These are phyloP conservation scores for Viridothelium virens DNA, from an alignment of 495 filamentous ascomycete species.

Conservation along the genomic window DNA sequence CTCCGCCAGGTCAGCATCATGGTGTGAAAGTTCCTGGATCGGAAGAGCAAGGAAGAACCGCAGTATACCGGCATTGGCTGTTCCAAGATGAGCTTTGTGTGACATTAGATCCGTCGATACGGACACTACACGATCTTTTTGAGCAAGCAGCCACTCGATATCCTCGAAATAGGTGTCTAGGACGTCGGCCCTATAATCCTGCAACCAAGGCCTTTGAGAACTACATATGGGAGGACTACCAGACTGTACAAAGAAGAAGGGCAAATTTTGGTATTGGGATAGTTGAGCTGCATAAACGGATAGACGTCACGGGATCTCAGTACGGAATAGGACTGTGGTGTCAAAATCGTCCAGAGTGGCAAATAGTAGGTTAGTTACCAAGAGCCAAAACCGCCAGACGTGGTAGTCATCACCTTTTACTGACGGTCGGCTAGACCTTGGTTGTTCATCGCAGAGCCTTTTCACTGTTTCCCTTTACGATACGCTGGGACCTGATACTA, in stretches of 20 bases:
- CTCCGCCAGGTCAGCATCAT: constrained; percentile 55
- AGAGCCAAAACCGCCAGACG: neutral
- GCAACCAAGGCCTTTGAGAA: constrained; percentile 64
- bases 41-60: constrained; percentile 61
- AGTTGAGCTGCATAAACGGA: constrained; percentile 67
- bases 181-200: constrained; percentile 72
- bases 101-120: constrained; percentile 65
- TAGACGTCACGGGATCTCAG: constrained; percentile 57
- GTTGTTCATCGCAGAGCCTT: constrained; percentile 78
- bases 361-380: constrained; percentile 65
- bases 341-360: constrained; percentile 95
- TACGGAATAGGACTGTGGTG: constrained; percentile 91
- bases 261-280: constrained; percentile 82
- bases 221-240: constrained; percentile 80
- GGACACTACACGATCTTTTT: constrained; percentile 74
- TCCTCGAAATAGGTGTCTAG: constrained; percentile 61
- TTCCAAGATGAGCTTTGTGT: constrained; percentile 61
- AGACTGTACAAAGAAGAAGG: constrained; percentile 68
- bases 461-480: constrained; percentile 95
- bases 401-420: neutral
- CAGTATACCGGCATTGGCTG: constrained; percentile 78
- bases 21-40: constrained; percentile 64
- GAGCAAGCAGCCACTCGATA: constrained; percentile 55
- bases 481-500: constrained; percentile 80
- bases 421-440: constrained; percentile 56